Percentiles rank a stretch among this genome's conserved stretches.
Evolutionary conservation across 2,329 filamentous ascomycete genomes (phyloP).

Genomic region (Cadophora sp.): DNA sequence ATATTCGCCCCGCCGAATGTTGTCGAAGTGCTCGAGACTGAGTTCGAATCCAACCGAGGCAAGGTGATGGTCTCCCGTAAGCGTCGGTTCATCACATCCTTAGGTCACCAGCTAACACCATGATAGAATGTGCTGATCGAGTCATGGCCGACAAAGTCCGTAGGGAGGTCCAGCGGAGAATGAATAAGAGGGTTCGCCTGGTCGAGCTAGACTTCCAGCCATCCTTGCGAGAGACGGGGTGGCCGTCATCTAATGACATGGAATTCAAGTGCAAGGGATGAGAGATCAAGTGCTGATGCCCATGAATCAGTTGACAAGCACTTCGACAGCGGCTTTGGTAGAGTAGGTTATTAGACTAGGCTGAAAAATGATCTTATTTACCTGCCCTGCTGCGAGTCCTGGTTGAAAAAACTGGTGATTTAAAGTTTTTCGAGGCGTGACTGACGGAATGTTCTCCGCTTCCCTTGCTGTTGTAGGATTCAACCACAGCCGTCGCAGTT

Average conservation of each 20-base stretch:
- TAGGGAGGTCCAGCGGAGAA: constrained; percentile 18
- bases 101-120: constrained; percentile 11
- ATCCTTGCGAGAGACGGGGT: constrained; percentile 13
- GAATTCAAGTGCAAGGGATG: constrained; percentile 26
- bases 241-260: constrained; percentile 10
- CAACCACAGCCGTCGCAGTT: not conserved
- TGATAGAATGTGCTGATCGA: constrained; percentile 23
- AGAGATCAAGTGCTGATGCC: not conserved
- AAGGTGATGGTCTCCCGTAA: constrained; percentile 29
- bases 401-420: not conserved
- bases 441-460: not conserved
- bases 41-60: constrained; percentile 23
- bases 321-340: not conserved
- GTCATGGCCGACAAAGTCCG: constrained; percentile 18
- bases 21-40: constrained; percentile 15
- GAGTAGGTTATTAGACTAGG: constrained; percentile 6
- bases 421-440: constrained; percentile 1
- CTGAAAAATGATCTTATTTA: not conserved
- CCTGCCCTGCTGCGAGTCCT: not conserved
- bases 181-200: constrained; percentile 25
- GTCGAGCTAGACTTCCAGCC: constrained; percentile 31
- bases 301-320: not conserved
- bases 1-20: constrained; percentile 16
- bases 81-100: not conserved
- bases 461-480: not conserved